Percentiles rank a stretch among this genome's conserved stretches.
Evolutionary conservation across 1,284 basidiomycete genomes (phyloP).

Genomic region (Puccinia coronata): DNA sequence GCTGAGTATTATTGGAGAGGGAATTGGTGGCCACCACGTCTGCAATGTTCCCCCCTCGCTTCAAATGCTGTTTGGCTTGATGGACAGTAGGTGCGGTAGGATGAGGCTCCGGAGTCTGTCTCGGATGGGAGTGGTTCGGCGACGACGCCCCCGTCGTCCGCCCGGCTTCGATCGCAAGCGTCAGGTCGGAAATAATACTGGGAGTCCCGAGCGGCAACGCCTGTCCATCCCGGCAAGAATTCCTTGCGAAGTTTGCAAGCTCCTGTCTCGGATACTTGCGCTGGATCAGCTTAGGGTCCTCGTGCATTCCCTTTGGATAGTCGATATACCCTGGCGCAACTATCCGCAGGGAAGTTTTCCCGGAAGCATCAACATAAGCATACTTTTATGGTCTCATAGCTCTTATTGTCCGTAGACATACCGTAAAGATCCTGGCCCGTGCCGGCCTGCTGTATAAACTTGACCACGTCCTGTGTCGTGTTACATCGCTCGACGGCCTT

Average conservation of each 20-base stretch:
- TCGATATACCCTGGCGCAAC: constrained; percentile 43
- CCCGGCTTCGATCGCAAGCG: constrained; percentile 2
- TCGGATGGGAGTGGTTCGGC: background rate
- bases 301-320: constrained; percentile 38
- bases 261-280: background rate
- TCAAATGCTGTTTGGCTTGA: constrained; percentile 36
- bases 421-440: constrained; percentile 35
- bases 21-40: constrained; percentile 35
- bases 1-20: background rate
- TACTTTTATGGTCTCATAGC: too few species aligned
- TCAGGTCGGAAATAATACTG: constrained; percentile 12
- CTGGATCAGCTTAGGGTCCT: constrained; percentile 7
- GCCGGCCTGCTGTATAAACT: constrained; percentile 40
- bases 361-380: too few species aligned
- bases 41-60: constrained; percentile 39
- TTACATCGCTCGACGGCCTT: constrained; percentile 27
- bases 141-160: background rate
- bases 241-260: constrained; percentile 21
- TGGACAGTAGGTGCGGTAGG: constrained; percentile 6
- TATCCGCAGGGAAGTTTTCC: background rate
- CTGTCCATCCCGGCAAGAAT: constrained; percentile 32
- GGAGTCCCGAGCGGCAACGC: constrained; percentile 6
- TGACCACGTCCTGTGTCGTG: constrained; percentile 30
- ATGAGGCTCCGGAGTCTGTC: background rate
- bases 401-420: too few species aligned